Percentiles rank a stretch among this genome's conserved stretches.
These are phyloP conservation scores for Samsoniella hepiali DNA, from an alignment of 2,329 filamentous ascomycete species.

Conservation along the genomic window DNA sequence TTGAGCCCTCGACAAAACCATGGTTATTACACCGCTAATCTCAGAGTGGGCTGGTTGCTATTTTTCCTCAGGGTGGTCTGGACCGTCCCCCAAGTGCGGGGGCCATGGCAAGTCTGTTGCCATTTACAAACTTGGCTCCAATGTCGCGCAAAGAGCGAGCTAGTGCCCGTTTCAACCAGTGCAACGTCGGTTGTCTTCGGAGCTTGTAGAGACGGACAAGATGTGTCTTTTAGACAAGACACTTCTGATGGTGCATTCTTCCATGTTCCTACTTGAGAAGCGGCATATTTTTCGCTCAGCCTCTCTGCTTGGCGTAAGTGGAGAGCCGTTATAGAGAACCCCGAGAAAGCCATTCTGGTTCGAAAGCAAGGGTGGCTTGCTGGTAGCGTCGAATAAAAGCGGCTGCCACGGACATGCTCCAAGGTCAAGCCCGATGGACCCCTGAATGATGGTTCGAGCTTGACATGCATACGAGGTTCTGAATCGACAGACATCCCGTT, in stretches of 20 bases:
- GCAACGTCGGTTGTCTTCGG: background rate
- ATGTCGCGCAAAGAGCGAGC: background rate
- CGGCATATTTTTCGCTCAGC: background rate
- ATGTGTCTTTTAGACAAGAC: too few species aligned
- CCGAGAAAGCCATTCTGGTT: background rate
- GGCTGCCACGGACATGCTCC: background rate
- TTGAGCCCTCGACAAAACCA: background rate
- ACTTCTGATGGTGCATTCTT: background rate
- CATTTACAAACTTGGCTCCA: background rate
- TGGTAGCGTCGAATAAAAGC: conserved; percentile 8
- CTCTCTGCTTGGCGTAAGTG: conserved; percentile 8
- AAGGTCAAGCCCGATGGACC: background rate
- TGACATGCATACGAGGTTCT: background rate
- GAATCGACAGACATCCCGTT: background rate
- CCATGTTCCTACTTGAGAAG: background rate
- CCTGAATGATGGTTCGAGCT: background rate
- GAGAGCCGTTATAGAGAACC: background rate
- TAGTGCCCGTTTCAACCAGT: background rate
- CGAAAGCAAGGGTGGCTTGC: background rate
- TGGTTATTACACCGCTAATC: conserved; percentile 15
- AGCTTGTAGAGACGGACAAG: background rate
- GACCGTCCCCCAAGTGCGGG: conserved; percentile 14
- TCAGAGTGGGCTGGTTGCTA: conserved; percentile 16
- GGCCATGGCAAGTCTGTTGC: background rate
- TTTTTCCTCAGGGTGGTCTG: conserved; percentile 3